Percentiles rank a stretch among this genome's conserved stretches.
These are phyloP conservation scores for Chlorella sp. DNA, from an alignment of 139 green algal species.

Conservation along the genomic window DNA sequence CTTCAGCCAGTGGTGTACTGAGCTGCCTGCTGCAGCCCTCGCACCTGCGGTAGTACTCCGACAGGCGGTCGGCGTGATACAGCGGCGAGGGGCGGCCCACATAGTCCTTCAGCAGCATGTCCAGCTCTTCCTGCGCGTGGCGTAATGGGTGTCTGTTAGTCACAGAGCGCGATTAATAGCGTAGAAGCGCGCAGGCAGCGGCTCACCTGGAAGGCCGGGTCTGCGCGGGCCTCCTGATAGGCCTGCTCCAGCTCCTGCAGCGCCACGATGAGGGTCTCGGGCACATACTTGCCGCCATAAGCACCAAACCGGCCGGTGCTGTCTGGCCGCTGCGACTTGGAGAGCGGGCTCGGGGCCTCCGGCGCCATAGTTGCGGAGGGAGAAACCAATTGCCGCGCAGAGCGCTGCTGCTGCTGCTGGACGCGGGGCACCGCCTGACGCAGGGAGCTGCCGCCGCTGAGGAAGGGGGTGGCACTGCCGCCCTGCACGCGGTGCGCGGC, in stretches of 20 bases:
- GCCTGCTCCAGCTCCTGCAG: constrained; percentile 87
- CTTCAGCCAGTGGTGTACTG: background rate
- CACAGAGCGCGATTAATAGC: background rate
- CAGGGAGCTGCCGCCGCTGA: background rate
- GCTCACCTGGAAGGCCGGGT: constrained; percentile 71
- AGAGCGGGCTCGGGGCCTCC: background rate
- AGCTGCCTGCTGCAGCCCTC: background rate
- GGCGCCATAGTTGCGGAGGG: background rate
- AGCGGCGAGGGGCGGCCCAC: constrained; percentile 93
- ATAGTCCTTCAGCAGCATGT: constrained; percentile 93
- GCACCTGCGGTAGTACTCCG: constrained; percentile 80
- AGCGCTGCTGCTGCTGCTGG: background rate
- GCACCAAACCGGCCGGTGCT: constrained; percentile 80
- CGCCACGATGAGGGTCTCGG: constrained; percentile 96
- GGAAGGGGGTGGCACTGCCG: background rate
- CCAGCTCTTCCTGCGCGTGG: constrained; percentile 83
- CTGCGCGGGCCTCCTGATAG: constrained; percentile 75
- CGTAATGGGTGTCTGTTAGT: background rate
- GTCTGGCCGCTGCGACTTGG: constrained; percentile 70
- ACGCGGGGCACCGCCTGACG: background rate
- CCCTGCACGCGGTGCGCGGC: background rate
- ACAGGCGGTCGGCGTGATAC: constrained; percentile 95
- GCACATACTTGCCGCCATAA: constrained; percentile 98
- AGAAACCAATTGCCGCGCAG: background rate
- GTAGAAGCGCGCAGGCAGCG: background rate